Evolutionary conservation across 495 filamentous ascomycete genomes (phyloP).

Genomic region (Aspergillus hancockii): DNA sequence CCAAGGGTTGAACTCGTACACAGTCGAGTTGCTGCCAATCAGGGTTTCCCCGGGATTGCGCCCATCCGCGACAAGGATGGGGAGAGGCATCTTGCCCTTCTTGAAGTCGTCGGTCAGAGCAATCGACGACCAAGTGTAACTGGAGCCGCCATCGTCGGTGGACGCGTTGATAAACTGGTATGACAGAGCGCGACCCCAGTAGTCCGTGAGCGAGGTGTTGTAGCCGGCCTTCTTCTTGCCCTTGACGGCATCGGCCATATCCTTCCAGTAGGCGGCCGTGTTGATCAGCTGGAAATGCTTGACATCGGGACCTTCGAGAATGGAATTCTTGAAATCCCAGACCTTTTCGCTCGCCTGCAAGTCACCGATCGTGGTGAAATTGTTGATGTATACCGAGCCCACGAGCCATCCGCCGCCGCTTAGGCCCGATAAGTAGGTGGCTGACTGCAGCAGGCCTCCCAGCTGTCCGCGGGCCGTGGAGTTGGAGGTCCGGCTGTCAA

Average conservation of each 20-base stretch:
- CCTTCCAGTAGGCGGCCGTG: constrained; percentile 63
- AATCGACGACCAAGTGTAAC: constrained; percentile 86
- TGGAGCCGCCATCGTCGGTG: constrained; percentile 62
- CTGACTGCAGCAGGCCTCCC: constrained; percentile 77
- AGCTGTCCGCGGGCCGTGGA: constrained; percentile 66
- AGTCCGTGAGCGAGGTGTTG: constrained; percentile 78
- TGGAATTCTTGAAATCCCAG: constrained; percentile 76
- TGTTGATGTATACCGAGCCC: constrained; percentile 84
- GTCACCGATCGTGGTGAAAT: constrained; percentile 70
- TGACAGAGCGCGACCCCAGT: constrained; percentile 74
- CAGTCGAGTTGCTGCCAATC: constrained; percentile 72
- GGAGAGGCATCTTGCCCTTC: constrained; percentile 69
- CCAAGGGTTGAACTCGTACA: constrained; percentile 82
- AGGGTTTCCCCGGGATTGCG: constrained; percentile 65
- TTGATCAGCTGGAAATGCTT: constrained; percentile 47
- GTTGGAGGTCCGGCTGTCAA: constrained; percentile 70
- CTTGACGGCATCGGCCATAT: constrained; percentile 60
- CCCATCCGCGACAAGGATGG: constrained; percentile 74
- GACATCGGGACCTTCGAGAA: constrained; percentile 62
- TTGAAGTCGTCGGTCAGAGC: constrained; percentile 65
- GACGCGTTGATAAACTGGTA: constrained; percentile 78
- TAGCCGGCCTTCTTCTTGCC: constrained; percentile 70
- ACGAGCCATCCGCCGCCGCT: constrained; percentile 89
- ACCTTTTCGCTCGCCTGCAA: constrained; percentile 57
- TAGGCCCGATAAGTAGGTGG: constrained; percentile 81